Evolutionary conservation across 306 rosid species (phyloP), one percentile per base, ranked within the genome.

Genomic region (Lathyrus aphaca): DNA sequence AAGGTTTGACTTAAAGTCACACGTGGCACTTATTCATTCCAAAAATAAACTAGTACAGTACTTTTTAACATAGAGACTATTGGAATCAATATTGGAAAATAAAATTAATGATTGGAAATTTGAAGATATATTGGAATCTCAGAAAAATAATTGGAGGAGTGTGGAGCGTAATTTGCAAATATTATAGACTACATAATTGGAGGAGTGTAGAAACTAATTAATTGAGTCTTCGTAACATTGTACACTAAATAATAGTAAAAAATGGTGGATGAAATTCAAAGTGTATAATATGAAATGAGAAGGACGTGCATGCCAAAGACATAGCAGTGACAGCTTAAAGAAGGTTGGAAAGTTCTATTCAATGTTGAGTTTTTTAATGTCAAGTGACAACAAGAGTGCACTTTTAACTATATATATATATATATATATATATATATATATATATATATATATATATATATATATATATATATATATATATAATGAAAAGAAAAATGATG

Each of bases 261-360:
- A 5, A 43, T 43, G 15, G 7, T 14, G 15, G 13, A 43, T 43
- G 48, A 43, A 43, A 43, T 51, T 19, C 15, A 19, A 51, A 9
- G 30, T 51, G 8, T 51, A 51, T 51, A 51, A 51, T 51, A 51
- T 51, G 58, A 10, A 53, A 21, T 53, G 35, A 53, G 59, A 53
- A 21, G 10, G 59, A 51, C 58, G 59, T 53, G 59, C 59, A 10
- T 19, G 57, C 8, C 15, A 53, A 53, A 53, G 59, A 7, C 59
- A 23, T 53, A 23, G 14, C 32, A 8, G 30, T 51, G 58, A 21
- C 60, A 54, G 35, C 35, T 54, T 54, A 23, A 23, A 54, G n/a
- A 23, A 54, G 4, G 15, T 53, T 53, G 15, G 5, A 53, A 21
- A 53, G 9, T 4, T 8, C 8, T 46, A 15, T 50, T 18, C 13